Evolutionary conservation across 768 basidiomycete genomes (phyloP).

Genomic region (Pleurotus tuoliensis): DNA sequence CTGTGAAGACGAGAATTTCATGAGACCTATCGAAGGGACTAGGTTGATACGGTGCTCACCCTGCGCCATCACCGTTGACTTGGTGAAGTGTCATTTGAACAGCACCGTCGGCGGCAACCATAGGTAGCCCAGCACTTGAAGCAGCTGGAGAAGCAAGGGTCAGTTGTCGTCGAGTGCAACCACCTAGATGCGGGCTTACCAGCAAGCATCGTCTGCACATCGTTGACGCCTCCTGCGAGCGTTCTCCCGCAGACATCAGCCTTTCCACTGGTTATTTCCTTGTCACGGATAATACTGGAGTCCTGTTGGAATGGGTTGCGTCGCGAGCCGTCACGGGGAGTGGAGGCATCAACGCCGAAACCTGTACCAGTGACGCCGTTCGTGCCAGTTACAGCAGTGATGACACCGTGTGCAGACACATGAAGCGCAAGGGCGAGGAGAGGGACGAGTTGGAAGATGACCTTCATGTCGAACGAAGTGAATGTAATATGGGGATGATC

Average conservation of each 20-base stretch:
- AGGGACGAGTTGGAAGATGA: conserved; percentile 13
- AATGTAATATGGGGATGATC: no score
- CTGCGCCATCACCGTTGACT: conserved; percentile 28
- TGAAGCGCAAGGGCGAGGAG: neutral
- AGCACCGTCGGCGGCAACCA: conserved; percentile 17
- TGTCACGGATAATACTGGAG: no score
- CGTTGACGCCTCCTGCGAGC: no score
- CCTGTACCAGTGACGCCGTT: neutral
- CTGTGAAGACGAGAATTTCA: neutral
- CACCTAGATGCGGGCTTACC: no score
- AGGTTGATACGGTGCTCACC: conserved; percentile 12
- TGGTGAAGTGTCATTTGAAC: conserved; percentile 22
- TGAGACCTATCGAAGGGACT: no score
- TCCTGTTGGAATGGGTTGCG: neutral
- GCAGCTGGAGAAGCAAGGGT: neutral
- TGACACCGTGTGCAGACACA: conserved; percentile 1
- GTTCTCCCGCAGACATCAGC: no score
- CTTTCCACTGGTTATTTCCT: no score
- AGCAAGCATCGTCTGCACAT: no score
- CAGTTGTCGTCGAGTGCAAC: no score
- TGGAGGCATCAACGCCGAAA: neutral
- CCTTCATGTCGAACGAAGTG: conserved; percentile 1
- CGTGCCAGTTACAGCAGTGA: neutral
- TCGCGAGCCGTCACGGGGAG: neutral
- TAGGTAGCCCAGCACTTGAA: conserved; percentile 18